A percentile compares a stretch with the other conserved stretches of the same genome.
Conservation (phyloP, 176 grass and related monocot genomes). For the Phoenix dactylifera region DNA sequence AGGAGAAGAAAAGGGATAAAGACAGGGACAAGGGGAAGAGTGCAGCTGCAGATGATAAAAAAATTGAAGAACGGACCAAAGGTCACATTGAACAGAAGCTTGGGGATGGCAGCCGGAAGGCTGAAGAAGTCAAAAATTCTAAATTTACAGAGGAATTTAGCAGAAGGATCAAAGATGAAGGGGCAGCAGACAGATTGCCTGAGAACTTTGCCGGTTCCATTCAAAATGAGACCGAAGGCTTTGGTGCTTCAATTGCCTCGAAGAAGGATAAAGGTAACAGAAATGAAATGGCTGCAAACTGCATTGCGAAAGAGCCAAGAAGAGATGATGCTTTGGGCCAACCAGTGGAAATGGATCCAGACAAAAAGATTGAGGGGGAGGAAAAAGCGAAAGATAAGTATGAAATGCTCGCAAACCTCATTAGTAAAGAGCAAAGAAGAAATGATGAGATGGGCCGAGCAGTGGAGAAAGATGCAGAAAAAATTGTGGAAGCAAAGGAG, state of each 20-base stretch:
- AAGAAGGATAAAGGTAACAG: background rate
- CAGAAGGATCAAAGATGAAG: background rate
- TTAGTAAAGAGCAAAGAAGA: background rate
- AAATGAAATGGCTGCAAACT: background rate
- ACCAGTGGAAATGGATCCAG: background rate
- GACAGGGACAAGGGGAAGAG: background rate
- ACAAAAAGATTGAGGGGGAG: background rate
- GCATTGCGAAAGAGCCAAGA: background rate
- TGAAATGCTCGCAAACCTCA: background rate
- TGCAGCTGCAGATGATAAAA: background rate
- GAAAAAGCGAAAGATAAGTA: background rate
- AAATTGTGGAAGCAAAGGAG: background rate
- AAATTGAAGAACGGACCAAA: background rate
- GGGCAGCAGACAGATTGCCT: background rate
- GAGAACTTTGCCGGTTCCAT: background rate
- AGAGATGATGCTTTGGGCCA: background rate
- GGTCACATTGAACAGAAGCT: background rate
- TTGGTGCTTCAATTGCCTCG: background rate
- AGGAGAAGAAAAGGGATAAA: background rate
- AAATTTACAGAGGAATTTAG: background rate
- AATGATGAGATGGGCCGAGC: background rate
- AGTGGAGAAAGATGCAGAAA: background rate
- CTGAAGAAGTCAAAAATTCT: background rate
- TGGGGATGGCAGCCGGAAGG: background rate
- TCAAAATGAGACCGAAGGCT: background rate